Evolutionary conservation across 2,329 filamentous ascomycete species (phyloP).

Genomic region (Monilinia vaccinii-corymbosi): DNA sequence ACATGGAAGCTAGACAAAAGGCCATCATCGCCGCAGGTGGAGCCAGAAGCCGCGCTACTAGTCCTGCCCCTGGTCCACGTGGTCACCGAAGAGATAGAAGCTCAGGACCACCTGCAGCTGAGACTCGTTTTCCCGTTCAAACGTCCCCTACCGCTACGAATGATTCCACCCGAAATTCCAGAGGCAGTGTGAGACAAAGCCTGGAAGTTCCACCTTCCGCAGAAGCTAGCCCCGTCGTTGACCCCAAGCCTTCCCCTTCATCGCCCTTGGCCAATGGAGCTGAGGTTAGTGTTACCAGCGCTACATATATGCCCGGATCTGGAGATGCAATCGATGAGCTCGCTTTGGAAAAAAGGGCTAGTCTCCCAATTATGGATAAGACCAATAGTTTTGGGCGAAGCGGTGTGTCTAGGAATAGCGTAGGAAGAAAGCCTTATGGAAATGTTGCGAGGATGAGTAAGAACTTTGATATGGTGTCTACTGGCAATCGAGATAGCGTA

Average conservation of each 20-base stretch:
- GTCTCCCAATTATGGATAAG: slow-evolving; percentile 40
- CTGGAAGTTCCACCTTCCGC: slow-evolving; percentile 61
- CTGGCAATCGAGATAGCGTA: background rate
- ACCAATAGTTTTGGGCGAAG: slow-evolving; percentile 53
- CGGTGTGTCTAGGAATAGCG: background rate
- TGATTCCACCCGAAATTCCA: slow-evolving; percentile 32
- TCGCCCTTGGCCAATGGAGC: slow-evolving; percentile 23
- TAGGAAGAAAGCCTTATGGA: slow-evolving; percentile 2
- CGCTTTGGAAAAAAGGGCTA: slow-evolving; percentile 17
- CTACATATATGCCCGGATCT: slow-evolving; percentile 26
- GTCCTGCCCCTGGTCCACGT: slow-evolving; percentile 54
- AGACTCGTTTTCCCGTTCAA: slow-evolving; percentile 78
- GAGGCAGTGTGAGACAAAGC: slow-evolving; percentile 45
- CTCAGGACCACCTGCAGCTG: slow-evolving; percentile 56
- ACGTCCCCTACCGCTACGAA: slow-evolving; percentile 49
- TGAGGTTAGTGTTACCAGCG: slow-evolving; percentile 19
- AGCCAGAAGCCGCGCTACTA: slow-evolving; percentile 63
- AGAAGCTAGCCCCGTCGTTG: slow-evolving; percentile 17
- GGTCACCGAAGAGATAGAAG: slow-evolving; percentile 75
- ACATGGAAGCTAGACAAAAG: slow-evolving; percentile 88
- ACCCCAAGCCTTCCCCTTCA: slow-evolving; percentile 14
- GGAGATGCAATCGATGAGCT: slow-evolving; percentile 17
- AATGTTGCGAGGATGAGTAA: slow-evolving; percentile 7
- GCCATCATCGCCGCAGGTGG: slow-evolving; percentile 54
- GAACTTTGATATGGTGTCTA: background rate